Conservation (phyloP, 139 green algal species). For the Yamagishiella unicocca region DNA sequence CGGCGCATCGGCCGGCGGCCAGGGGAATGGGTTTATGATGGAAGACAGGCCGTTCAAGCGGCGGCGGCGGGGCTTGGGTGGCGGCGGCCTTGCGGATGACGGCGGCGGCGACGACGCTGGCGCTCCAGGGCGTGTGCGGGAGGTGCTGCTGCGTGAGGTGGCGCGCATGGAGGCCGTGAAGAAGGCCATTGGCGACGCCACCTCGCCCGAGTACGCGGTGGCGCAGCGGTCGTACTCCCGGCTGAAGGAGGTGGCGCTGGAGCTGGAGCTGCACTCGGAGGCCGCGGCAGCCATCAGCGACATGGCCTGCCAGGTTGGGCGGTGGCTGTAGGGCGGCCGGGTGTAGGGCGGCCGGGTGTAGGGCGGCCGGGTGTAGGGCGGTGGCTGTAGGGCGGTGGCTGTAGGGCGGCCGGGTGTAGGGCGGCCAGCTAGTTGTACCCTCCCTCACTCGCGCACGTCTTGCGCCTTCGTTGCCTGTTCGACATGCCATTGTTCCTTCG, state of each 20-base stretch:
- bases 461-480: too few species aligned
- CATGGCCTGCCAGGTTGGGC: constrained; percentile 70
- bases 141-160: constrained; percentile 57
- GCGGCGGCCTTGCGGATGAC: not conserved
- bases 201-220: constrained; percentile 69
- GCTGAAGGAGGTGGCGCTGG: constrained; percentile 61
- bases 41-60: constrained; percentile 41
- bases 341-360: too few species aligned
- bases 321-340: too few species aligned
- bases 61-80: constrained; percentile 9
- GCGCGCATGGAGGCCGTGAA: constrained; percentile 77
- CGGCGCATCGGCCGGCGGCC: not conserved
- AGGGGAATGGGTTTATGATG: not conserved
- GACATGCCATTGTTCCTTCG: too few species aligned
- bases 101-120: not conserved
- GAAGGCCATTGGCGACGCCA: constrained; percentile 68
- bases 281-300: constrained; percentile 58
- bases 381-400: too few species aligned
- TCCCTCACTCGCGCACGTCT: too few species aligned
- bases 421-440: too few species aligned
- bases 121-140: constrained; percentile 40
- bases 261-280: constrained; percentile 61
- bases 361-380: too few species aligned
- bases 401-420: too few species aligned
- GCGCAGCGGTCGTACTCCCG: constrained; percentile 71